A percentile compares a stretch with the other conserved stretches of the same genome.
These are phyloP conservation scores for Pseudozyma thailandica DNA, from an alignment of 1,284 basidiomycete species.

Conservation along the genomic window DNA sequence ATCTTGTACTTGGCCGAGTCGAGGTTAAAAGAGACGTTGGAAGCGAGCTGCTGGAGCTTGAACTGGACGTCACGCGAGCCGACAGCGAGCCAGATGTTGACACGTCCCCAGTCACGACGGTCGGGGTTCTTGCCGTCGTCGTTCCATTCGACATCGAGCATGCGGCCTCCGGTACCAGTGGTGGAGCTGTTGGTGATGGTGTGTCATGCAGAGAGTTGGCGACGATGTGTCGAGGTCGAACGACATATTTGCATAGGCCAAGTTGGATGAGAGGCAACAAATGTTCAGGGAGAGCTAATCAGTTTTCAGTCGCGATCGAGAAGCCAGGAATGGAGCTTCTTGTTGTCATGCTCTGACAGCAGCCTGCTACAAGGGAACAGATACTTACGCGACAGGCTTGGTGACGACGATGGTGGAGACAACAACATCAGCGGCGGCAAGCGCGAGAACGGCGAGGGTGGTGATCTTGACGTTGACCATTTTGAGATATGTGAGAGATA, in stretches of 20 bases:
- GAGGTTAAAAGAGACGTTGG: slow-evolving; percentile 28
- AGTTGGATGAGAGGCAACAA: too few relatives aligned
- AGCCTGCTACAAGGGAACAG: background rate
- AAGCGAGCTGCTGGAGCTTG: slow-evolving; percentile 58
- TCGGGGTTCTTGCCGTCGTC: slow-evolving; percentile 57
- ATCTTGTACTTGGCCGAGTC: slow-evolving; percentile 37
- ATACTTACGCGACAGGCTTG: slow-evolving; percentile 55
- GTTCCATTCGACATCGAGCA: slow-evolving; percentile 52
- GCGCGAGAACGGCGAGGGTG: slow-evolving; percentile 39
- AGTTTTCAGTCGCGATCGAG: background rate
- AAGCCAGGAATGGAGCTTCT: background rate
- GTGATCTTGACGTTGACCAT: slow-evolving; percentile 43
- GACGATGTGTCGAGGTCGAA: too few relatives aligned
- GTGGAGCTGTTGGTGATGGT: slow-evolving; percentile 36
- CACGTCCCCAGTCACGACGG: slow-evolving; percentile 46
- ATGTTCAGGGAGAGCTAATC: background rate
- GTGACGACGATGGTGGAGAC: slow-evolving; percentile 55
- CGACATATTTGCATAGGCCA: too few relatives aligned
- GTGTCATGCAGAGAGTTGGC: too few relatives aligned
- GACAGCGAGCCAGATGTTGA: slow-evolving; percentile 62
- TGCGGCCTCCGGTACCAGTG: slow-evolving; percentile 41
- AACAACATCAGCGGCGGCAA: slow-evolving; percentile 39
- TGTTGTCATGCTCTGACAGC: background rate
- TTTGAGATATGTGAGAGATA: background rate
- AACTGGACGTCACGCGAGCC: slow-evolving; percentile 58